Conservation (phyloP, 139 green algal species). For the Dunaliella primolecta region DNA sequence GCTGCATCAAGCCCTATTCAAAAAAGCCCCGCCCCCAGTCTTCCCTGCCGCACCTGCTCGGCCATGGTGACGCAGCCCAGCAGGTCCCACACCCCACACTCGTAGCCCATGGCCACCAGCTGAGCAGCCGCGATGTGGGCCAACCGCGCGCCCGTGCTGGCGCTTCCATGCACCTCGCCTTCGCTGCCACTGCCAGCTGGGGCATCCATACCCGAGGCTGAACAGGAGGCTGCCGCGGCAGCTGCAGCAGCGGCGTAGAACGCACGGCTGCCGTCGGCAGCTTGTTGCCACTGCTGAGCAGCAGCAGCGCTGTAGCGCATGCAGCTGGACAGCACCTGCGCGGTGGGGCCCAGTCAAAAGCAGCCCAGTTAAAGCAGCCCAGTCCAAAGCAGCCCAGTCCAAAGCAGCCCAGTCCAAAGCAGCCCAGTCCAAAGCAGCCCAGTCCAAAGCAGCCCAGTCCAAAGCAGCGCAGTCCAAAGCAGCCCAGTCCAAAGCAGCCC, state of each 20-base stretch:
- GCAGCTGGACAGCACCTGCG: background rate
- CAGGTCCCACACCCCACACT: conserved; percentile 14
- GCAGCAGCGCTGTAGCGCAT: background rate
- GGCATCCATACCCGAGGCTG: background rate
- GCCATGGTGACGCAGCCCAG: conserved; percentile 8
- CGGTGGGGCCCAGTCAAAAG: no score
- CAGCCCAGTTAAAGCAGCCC: no score
- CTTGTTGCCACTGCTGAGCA: background rate
- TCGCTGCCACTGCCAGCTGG: background rate
- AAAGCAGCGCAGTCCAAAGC: no score
- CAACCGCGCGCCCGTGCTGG: background rate
- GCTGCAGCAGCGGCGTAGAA: background rate
- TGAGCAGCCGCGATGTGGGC: background rate
- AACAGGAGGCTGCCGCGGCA: background rate
- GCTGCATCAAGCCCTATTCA: no score
- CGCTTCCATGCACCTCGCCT: background rate
- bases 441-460: no score
- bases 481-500: no score
- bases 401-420: no score
- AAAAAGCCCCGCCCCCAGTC: no score
- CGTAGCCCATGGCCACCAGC: conserved; percentile 11
- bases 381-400: no score
- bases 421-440: no score
- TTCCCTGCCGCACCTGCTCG: background rate
- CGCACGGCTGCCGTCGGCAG: background rate